These are phyloP conservation scores for Pythium chondricola DNA, from an alignment of 352 stramenopile species.

Conservation along the genomic window DNA sequence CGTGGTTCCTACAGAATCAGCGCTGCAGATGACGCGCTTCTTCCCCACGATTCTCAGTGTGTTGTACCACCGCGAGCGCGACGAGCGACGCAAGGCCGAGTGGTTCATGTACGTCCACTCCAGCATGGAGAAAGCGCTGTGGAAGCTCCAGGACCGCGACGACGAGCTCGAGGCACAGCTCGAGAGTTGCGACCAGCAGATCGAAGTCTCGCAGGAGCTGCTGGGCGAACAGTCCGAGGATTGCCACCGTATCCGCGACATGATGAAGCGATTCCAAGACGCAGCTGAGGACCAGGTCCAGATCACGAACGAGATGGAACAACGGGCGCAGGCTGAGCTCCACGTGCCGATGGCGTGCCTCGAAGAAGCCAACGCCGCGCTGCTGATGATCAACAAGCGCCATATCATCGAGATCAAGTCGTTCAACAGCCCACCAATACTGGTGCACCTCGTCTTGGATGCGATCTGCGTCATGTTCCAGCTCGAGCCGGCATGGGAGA, in stretches of 20 bases:
- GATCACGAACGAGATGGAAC: constrained; percentile 60
- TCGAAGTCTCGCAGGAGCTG: constrained; percentile 19
- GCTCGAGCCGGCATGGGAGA: constrained; percentile 71
- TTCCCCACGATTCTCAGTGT: constrained; percentile 18
- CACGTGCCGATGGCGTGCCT: constrained; percentile 52
- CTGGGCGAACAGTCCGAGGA: constrained; percentile 37
- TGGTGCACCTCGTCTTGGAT: constrained; percentile 68
- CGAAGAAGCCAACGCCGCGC: constrained; percentile 55
- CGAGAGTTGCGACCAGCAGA: constrained; percentile 20
- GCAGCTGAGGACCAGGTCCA: constrained; percentile 57
- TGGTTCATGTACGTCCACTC: constrained; percentile 23
- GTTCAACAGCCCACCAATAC: constrained; percentile 59
- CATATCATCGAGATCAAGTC: constrained; percentile 84
- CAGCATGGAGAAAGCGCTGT: constrained; percentile 33
- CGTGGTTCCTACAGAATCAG: constrained; percentile 8
- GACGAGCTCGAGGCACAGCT: constrained; percentile 14
- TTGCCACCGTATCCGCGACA: constrained; percentile 35
- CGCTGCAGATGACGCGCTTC: constrained; percentile 4
- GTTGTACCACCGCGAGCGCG: constrained; percentile 9
- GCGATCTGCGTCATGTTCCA: constrained; percentile 68
- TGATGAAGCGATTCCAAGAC: constrained; percentile 54
- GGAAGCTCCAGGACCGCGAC: constrained; percentile 28
- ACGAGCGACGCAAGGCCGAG: constrained; percentile 9
- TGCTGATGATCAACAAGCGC: constrained; percentile 59
- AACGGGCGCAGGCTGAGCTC: constrained; percentile 44